Evolutionary conservation across 805 yeast species (phyloP), one percentile per base, ranked within the genome.

Genomic region (Metschnikowia similis): DNA sequence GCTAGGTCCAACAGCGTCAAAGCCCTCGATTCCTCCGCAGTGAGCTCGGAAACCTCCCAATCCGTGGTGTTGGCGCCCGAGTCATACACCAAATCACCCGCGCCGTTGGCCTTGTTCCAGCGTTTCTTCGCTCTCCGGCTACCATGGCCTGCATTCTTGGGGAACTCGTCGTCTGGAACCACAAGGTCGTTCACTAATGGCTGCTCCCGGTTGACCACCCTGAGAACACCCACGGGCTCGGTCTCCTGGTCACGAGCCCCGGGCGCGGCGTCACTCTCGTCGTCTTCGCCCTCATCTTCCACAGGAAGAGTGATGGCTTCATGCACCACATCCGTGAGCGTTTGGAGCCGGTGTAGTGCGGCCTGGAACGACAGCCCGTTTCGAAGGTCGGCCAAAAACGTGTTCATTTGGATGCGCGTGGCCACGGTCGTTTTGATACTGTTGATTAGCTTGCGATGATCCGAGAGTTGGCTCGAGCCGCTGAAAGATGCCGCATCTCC

Each of bases 151-250:
- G 7, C 17, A 9, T 42, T 41, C 26, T 21, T 36, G 10, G 55
- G 49, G 28, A 45, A 58, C 10, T 62, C 70, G 37, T 67, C 66
- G 26, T 71, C 75, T 3, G 84, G 85, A 35, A 74, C 69, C 26
- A 81, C 77, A 40, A 82, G 74, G 35, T 80, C 83, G 56, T 74
- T 76, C 11, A 79, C 62, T 41, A 79, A 65, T 1, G 84, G 84
- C 30, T 73, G 70, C 31, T 69, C 74, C 41, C 71, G 71, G 52
- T 76, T 75, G 1, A 68, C 72, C 7, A 82, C 80, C 5, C 70
- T 69, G 10, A 68, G 72, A 13, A 81, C 79, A 0, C 82, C 84
- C n/a, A 67, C 74, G 0, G 87, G 85, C 54, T 80, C 86, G 4
- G 80, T 61, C 29, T 54, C 60, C 34, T 60, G 60, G 6, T 63